Evolutionary conservation across 106 monocot genomes (phyloP).

Genomic region (Acorus calamus): DNA sequence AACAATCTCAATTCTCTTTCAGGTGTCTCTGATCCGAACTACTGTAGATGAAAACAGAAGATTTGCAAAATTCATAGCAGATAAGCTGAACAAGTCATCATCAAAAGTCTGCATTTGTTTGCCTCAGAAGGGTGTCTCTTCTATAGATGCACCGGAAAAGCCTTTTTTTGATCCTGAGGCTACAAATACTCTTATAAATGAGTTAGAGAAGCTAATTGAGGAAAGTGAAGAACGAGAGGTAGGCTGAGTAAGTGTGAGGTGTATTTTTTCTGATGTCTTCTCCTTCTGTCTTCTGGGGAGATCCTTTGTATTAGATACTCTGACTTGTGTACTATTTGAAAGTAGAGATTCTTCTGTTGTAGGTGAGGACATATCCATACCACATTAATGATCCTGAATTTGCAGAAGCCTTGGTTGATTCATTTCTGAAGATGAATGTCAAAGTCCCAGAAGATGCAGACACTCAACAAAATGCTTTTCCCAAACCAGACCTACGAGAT

Average conservation of each 20-base stretch:
- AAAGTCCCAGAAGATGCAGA: conserved; percentile 13
- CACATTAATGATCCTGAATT: conserved; percentile 91
- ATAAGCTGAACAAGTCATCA: conserved; percentile 62
- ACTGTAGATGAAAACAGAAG: conserved; percentile 79
- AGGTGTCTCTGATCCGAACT: conserved; percentile 84
- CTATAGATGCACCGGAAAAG: conserved; percentile 75
- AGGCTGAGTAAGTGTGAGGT: background rate
- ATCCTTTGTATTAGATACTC: too few species aligned
- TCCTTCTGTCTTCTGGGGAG: too few species aligned
- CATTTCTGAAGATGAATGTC: conserved; percentile 55
- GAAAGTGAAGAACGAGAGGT: conserved; percentile 61
- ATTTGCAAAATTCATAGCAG: conserved; percentile 82
- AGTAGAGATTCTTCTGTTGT: conserved; percentile 5
- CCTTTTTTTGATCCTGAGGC: conserved; percentile 84
- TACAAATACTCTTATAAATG: conserved; percentile 45
- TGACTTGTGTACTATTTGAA: background rate
- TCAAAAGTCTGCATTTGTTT: conserved; percentile 65
- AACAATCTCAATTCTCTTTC: conserved; percentile 7
- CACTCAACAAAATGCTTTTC: conserved; percentile 8
- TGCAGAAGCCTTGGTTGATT: conserved; percentile 64
- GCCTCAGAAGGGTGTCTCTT: conserved; percentile 70
- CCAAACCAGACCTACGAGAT: conserved; percentile 6
- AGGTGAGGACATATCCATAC: conserved; percentile 70
- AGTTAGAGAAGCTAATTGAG: conserved; percentile 53
- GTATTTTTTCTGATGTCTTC: too few species aligned